Conservation (phyloP, 192 early-diverging fungal species). For the Pilaira anomala region DNA sequence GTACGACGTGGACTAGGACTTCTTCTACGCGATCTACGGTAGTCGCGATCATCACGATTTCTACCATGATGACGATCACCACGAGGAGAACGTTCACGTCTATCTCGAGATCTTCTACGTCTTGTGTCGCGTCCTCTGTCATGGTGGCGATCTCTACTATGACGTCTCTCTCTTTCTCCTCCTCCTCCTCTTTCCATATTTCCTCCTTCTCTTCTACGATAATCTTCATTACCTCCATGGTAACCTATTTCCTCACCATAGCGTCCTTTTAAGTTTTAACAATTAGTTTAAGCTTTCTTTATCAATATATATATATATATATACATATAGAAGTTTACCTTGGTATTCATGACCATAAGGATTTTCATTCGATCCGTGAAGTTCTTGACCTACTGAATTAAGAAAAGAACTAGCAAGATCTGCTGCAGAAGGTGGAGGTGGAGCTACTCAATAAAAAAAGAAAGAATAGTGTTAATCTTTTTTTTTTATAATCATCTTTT, state of each 20-base stretch:
- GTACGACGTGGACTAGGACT: conserved; percentile 21
- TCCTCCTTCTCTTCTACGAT: conserved; percentile 7
- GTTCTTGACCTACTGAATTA: conserved; percentile 14
- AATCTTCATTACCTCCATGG: conserved; percentile 13
- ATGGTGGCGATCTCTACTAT: conserved; percentile 9
- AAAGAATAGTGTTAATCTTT: not conserved
- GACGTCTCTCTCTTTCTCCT: not conserved
- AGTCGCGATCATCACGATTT: conserved; percentile 17
- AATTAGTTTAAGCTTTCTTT: no score
- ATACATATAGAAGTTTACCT: not conserved
- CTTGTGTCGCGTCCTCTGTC: conserved; percentile 3
- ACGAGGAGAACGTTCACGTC: not conserved
- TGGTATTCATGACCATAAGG: not conserved
- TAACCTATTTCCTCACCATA: not conserved
- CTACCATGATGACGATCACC: conserved; percentile 10
- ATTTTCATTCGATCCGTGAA: conserved; percentile 10
- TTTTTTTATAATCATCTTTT: not conserved
- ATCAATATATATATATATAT: no score
- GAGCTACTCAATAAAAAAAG: not conserved
- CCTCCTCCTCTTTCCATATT: conserved; percentile 6
- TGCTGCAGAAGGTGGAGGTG: not conserved
- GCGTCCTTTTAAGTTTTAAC: not conserved
- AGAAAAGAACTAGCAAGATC: conserved; percentile 16
- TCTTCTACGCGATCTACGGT: conserved; percentile 39
- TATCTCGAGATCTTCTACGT: conserved; percentile 11